Evolutionary conservation across 169 alveolate genomes (phyloP).

Genomic region (Eimeria praecox): DNA sequence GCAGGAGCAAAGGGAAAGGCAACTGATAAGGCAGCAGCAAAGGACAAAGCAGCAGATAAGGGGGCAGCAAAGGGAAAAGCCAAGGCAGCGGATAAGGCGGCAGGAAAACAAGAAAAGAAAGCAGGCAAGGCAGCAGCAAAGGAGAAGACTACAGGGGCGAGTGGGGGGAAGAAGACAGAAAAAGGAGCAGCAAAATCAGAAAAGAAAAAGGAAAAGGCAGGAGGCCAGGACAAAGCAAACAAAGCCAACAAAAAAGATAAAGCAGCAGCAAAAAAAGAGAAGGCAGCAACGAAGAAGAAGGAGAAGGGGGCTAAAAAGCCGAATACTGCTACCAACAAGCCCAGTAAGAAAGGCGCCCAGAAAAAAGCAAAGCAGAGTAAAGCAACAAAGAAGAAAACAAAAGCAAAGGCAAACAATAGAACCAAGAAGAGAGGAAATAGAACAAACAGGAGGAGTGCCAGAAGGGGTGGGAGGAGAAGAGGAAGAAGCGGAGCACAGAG

Average conservation of each 20-base stretch:
- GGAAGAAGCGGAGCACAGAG: background rate
- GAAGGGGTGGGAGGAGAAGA: background rate
- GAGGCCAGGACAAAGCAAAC: too few species aligned
- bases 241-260: too few species aligned
- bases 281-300: constrained; percentile 15
- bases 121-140: background rate
- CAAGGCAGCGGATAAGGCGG: background rate
- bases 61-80: background rate
- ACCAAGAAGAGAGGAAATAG: background rate
- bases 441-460: background rate
- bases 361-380: too few species aligned
- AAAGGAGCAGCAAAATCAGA: background rate
- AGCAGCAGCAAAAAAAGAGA: background rate
- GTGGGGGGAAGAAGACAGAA: too few species aligned
- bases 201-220: constrained; percentile 3
- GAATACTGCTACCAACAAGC: background rate
- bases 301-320: background rate
- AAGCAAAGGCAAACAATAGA: background rate
- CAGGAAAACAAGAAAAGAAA: background rate
- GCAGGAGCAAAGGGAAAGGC: background rate
- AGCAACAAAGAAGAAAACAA: background rate
- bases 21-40: background rate
- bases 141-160: background rate
- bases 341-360: background rate
- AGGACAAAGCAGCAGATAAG: background rate